phyloP scores from a whole-genome alignment of 805 yeast genomes.

The Starmerella kuoi region DNA sequence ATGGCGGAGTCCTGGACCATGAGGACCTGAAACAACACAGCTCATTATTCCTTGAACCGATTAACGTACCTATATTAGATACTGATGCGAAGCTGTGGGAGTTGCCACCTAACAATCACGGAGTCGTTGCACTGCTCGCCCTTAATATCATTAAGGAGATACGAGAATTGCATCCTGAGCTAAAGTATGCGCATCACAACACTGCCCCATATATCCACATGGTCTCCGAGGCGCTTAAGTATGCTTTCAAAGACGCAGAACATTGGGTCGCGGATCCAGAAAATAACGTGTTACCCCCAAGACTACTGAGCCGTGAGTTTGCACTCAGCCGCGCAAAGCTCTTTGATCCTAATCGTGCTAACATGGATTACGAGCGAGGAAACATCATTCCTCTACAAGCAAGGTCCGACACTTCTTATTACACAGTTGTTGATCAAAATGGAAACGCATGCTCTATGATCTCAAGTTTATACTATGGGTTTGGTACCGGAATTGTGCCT shows the following conservation, averaged over 20 bases:
- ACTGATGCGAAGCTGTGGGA: slow-evolving; percentile 53
- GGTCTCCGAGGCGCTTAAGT: slow-evolving; percentile 57
- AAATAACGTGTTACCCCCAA: slow-evolving; percentile 26
- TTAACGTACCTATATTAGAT: slow-evolving; percentile 34
- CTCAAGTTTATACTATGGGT: slow-evolving; percentile 56
- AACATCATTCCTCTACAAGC: slow-evolving; percentile 31
- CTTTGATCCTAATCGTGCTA: slow-evolving; percentile 34
- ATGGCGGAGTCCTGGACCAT: slow-evolving; percentile 45
- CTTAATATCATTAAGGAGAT: slow-evolving; percentile 53
- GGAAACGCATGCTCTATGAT: slow-evolving; percentile 79
- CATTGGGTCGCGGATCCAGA: slow-evolving; percentile 55
- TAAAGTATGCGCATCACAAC: slow-evolving; percentile 40
- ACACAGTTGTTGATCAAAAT: slow-evolving; percentile 48
- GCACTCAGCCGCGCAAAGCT: slow-evolving; percentile 39
- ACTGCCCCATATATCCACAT: slow-evolving; percentile 59
- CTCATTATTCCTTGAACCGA: slow-evolving; percentile 55
- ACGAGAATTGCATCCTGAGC: slow-evolving; percentile 35
- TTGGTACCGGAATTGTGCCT: slow-evolving; percentile 62
- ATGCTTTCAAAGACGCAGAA: slow-evolving; percentile 64
- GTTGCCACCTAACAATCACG: slow-evolving; percentile 77
- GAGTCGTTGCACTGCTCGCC: slow-evolving; percentile 60
- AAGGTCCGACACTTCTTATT: slow-evolving; percentile 62
- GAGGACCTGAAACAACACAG: slow-evolving; percentile 48
- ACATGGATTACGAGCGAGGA: slow-evolving; percentile 36
- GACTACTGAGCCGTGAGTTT: slow-evolving; percentile 39